Percentiles rank a stretch among this genome's conserved stretches.
phyloP scores from a whole-genome alignment of 2,329 filamentous ascomycete genomes.

The Fusarium sp. region DNA sequence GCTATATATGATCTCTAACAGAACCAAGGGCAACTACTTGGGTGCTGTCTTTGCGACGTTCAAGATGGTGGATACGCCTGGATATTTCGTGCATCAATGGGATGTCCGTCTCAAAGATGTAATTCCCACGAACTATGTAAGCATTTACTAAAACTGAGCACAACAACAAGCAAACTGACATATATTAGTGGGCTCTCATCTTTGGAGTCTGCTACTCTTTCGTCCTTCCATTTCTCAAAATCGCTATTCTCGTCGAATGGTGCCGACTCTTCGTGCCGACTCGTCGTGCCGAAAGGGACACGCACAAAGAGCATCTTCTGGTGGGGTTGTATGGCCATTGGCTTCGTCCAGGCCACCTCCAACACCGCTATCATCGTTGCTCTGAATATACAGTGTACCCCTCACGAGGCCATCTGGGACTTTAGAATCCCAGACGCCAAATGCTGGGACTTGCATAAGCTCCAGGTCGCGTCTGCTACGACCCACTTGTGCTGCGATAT shows the following conservation, averaged over 20 bases:
- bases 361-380: background rate
- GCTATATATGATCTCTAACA: background rate
- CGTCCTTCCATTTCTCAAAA: constrained; percentile 50
- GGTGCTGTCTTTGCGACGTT: constrained; percentile 36
- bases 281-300: constrained; percentile 44
- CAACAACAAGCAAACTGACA: no score
- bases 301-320: constrained; percentile 43
- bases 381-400: constrained; percentile 9
- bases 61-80: constrained; percentile 39
- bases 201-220: constrained; percentile 48
- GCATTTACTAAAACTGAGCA: no score
- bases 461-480: background rate
- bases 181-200: constrained; percentile 43
- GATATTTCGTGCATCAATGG: constrained; percentile 50
- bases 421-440: background rate
- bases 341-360: constrained; percentile 41
- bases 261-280: constrained; percentile 46
- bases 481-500: constrained; percentile 31
- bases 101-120: constrained; percentile 42
- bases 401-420: constrained; percentile 4
- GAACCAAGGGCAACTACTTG: constrained; percentile 12
- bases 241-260: constrained; percentile 55
- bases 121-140: constrained; percentile 30
- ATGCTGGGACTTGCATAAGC: background rate
- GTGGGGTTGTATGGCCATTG: constrained; percentile 45